These are phyloP conservation scores for Talaromyces sp. DNA, from an alignment of 2,329 filamentous ascomycete species.

Conservation along the genomic window DNA sequence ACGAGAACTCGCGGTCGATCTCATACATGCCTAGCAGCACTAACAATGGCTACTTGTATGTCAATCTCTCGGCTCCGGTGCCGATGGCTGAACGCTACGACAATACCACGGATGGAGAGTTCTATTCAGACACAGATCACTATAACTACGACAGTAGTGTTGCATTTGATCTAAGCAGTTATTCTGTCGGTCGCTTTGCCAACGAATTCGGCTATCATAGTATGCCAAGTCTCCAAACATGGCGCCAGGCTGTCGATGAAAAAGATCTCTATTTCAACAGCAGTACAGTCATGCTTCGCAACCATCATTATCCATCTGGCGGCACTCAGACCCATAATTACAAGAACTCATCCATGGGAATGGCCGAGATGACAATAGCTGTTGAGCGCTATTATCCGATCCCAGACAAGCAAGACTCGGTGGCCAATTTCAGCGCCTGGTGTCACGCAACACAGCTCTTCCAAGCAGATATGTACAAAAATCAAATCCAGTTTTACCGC, in stretches of 20 bases:
- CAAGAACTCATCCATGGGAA: conserved; percentile 34
- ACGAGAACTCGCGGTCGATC: conserved; percentile 61
- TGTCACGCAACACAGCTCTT: conserved; percentile 65
- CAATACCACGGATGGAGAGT: conserved; percentile 54
- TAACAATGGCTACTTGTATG: conserved; percentile 59
- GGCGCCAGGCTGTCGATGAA: conserved; percentile 56
- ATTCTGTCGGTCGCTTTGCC: conserved; percentile 62
- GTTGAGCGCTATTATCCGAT: conserved; percentile 60
- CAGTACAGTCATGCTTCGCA: conserved; percentile 57
- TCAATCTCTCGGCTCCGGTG: conserved; percentile 56
- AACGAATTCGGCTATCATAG: conserved; percentile 67
- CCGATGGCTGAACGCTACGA: conserved; percentile 61
- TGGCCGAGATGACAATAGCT: conserved; percentile 62
- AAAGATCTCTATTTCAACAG: conserved; percentile 62
- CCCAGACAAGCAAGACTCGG: conserved; percentile 55
- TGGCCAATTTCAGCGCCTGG: conserved; percentile 65
- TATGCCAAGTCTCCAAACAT: conserved; percentile 63
- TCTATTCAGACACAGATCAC: conserved; percentile 64
- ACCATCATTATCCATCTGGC: conserved; percentile 61
- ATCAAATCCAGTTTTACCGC: conserved; percentile 64
- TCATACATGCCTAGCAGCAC: conserved; percentile 64
- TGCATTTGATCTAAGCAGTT: conserved; percentile 58
- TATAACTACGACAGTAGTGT: conserved; percentile 60
- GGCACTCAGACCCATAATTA: conserved; percentile 53
- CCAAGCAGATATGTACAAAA: conserved; percentile 65